phyloP scores from a whole-genome alignment of 163 green algal genomes.

The Chlamydomonas reinhardtii region DNA sequence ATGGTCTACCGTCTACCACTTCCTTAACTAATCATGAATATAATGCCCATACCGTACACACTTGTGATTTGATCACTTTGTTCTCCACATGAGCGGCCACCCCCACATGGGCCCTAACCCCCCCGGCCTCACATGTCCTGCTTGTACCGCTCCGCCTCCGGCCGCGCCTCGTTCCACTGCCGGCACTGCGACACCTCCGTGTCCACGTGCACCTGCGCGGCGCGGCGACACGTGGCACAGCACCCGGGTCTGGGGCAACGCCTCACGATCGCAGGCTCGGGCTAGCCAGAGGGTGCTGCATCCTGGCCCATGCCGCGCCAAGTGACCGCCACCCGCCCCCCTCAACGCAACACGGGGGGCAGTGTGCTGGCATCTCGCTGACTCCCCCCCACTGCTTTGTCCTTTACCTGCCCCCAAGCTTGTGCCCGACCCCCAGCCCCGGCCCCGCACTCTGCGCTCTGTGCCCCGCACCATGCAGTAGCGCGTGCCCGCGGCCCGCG shows the following conservation, averaged over 20 bases:
- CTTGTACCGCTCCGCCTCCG: slow-evolving; percentile 52
- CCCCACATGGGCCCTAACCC: neutral
- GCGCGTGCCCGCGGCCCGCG: slow-evolving; percentile 75
- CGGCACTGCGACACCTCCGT: slow-evolving; percentile 59
- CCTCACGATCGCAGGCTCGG: too few relatives aligned
- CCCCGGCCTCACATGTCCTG: slow-evolving; percentile 57
- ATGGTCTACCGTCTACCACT: too few relatives aligned
- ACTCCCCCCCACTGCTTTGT: neutral
- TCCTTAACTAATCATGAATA: too few relatives aligned
- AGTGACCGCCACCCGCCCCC: too few relatives aligned
- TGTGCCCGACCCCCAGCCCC: neutral
- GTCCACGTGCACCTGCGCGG: slow-evolving; percentile 50
- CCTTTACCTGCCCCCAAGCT: neutral
- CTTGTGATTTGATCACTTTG: too few relatives aligned
- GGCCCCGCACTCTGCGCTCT: neutral
- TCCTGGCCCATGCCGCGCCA: too few relatives aligned
- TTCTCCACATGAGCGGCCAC: too few relatives aligned
- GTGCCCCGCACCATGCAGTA: slow-evolving; percentile 86
- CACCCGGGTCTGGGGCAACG: too few relatives aligned
- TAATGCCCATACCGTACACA: too few relatives aligned
- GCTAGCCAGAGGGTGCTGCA: too few relatives aligned
- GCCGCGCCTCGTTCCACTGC: slow-evolving; percentile 73
- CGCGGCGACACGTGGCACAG: neutral
- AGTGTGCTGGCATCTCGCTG: too few relatives aligned
- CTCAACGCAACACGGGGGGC: too few relatives aligned